Conservation (phyloP, 352 stramenopile genomes). For the Pythium inflatum region DNA sequence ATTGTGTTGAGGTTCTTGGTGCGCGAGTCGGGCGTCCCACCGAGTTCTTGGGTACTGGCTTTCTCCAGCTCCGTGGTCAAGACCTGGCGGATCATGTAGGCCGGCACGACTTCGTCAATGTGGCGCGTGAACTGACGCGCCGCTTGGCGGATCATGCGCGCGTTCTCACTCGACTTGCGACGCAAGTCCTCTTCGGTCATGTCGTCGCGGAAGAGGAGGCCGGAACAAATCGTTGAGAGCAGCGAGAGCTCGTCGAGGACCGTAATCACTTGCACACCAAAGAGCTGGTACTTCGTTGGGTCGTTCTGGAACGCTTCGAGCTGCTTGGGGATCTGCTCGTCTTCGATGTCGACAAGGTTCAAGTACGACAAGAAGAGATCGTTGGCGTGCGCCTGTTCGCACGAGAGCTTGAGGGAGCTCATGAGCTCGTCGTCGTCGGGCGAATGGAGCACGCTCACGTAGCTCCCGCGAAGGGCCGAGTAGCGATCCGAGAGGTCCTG, state of each 20-base stretch:
- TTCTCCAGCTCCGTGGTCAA: constrained; percentile 13
- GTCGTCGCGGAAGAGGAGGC: constrained; percentile 19
- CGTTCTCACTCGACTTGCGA: constrained; percentile 16
- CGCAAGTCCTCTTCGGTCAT: constrained; percentile 14
- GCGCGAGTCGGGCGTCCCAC: not conserved
- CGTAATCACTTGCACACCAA: constrained; percentile 17
- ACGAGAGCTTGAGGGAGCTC: constrained; percentile 17
- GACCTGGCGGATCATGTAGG: constrained; percentile 21
- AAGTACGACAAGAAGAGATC: constrained; percentile 23
- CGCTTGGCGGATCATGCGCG: constrained; percentile 10
- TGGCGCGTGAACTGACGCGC: constrained; percentile 18
- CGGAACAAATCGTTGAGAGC: constrained; percentile 19
- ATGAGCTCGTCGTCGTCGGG: constrained; percentile 11
- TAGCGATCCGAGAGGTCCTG: constrained; percentile 9
- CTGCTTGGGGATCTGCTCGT: constrained; percentile 26
- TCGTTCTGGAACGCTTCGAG: constrained; percentile 13
- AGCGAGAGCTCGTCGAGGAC: constrained; percentile 18
- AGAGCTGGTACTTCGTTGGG: constrained; percentile 16
- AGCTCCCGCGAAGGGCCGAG: constrained; percentile 10
- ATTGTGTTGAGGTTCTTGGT: not conserved
- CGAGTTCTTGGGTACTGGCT: constrained; percentile 15
- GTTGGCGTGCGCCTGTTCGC: constrained; percentile 10
- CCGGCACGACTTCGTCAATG: constrained; percentile 17
- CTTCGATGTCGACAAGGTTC: constrained; percentile 26
- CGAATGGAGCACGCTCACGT: not conserved